Base-by-base conservation (phyloP, 1,284 basidiomycete species). In the Ganoderma meredithae region DNA sequence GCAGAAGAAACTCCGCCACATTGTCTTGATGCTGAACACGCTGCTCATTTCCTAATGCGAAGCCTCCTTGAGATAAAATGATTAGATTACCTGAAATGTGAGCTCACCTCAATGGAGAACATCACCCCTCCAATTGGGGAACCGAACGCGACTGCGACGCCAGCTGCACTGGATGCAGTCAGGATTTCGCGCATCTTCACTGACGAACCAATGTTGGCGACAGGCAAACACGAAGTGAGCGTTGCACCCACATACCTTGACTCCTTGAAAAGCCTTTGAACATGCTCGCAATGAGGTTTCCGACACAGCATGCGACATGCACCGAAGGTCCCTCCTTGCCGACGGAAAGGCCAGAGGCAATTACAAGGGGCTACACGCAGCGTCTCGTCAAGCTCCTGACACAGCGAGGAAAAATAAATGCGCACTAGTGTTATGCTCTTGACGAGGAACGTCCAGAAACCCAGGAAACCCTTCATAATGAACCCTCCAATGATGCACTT, bases 291-390 rank as follows among this genome's bases (percentile, higher is more conserved):
- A 99, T 91, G 40, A 97, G 86, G 71, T 90, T 92, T 1, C 97
- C 98, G 67, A 98, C 91, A 75, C 95, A 95, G 77, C 95, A 98
- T 1, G 97, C 97, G 55, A 99, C 93, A 77, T 99, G 98, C 0
- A 99, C 98, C 0, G 96, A 98, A 0, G 98, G 98, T 0, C 98
- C 98, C 82, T 99, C 98, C 80, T 99, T 99, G 15, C 98, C 98
- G 33, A 99, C 96, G 9, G 96, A 97, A 55, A 99, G 83, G 0
- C 98, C 98, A 31, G 97, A 99, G 0, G 96, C 98, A 75, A 99
- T 98, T n/a, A 97, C 93, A 22, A 99, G 84, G 33, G 97, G 97
- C 96, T 98, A 72, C 10, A 52, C 4, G 15, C 40, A 1, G 33
- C 36, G 70, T n/a, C 10, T 49, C 17, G n/a, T 39, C 25, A 60